Percentiles rank a stretch among this genome's conserved stretches.
Conservation (phyloP, 1,284 basidiomycete genomes). For the Naganishia sp. region DNA sequence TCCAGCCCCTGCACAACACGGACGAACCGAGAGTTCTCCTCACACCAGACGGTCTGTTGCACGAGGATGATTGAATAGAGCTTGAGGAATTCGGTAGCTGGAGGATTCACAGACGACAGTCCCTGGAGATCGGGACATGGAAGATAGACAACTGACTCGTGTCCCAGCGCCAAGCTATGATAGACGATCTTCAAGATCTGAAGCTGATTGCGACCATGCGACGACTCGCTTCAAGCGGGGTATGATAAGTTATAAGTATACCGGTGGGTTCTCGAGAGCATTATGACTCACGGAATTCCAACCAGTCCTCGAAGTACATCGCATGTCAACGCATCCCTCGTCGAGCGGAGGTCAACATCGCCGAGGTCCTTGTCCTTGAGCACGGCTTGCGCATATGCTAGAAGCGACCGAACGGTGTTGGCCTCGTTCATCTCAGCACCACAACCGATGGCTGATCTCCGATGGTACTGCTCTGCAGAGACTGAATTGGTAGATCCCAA, state of each 20-base stretch:
- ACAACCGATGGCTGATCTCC: too few species aligned
- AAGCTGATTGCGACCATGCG: not conserved
- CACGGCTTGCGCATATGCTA: constrained; percentile 9
- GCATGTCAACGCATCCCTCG: not conserved
- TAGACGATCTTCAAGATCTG: constrained; percentile 16
- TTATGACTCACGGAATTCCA: not conserved
- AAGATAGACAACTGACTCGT: constrained; percentile 1
- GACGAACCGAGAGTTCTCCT: constrained; percentile 8
- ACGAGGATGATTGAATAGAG: constrained; percentile 15
- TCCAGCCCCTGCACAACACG: constrained; percentile 16
- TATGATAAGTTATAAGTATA: too few species aligned
- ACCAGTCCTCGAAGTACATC: not conserved
- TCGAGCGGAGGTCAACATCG: not conserved
- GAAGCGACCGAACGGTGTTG: not conserved
- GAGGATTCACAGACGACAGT: not conserved
- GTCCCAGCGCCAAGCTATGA: not conserved
- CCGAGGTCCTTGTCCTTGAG: not conserved
- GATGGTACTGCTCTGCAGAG: not conserved
- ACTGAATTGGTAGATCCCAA: too few species aligned
- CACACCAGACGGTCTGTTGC: constrained; percentile 14
- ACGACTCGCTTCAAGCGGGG: not conserved
- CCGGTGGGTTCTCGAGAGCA: too few species aligned
- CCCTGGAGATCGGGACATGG: not conserved
- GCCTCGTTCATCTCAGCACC: constrained; percentile 3
- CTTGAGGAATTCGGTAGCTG: constrained; percentile 6